A percentile compares a stretch with the other conserved stretches of the same genome.
phyloP scores from a whole-genome alignment of 2,329 filamentous ascomycete genomes.

The Colletotrichum simmondsii region DNA sequence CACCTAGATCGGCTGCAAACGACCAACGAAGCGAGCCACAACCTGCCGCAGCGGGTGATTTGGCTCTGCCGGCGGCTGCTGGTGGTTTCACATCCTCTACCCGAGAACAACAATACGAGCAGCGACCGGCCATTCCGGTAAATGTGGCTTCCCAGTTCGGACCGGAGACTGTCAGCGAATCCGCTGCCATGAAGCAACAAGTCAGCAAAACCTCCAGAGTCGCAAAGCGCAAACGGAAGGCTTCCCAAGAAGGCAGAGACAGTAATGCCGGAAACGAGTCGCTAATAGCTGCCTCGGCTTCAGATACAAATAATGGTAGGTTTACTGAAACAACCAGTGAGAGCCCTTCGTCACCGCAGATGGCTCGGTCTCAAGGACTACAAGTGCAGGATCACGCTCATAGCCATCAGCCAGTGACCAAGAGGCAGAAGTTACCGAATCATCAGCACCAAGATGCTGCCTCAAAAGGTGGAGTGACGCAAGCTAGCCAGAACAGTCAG shows the following conservation, averaged over 20 bases:
- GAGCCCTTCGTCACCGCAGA: background rate
- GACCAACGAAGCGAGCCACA: background rate
- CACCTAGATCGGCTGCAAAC: background rate
- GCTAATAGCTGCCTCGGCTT: background rate
- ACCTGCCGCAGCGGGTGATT: background rate
- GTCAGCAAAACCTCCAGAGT: background rate
- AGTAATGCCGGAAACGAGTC: background rate
- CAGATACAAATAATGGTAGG: background rate
- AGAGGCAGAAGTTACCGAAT: conserved; percentile 5
- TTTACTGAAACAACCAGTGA: background rate
- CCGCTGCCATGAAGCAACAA: background rate
- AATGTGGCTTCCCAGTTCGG: background rate
- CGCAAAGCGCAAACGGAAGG: conserved; percentile 13
- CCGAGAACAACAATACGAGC: background rate
- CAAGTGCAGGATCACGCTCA: background rate
- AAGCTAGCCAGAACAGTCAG: background rate
- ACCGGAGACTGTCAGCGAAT: background rate
- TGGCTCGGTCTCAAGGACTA: background rate
- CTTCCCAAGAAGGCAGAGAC: background rate
- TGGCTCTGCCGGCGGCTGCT: background rate
- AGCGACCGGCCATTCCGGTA: background rate
- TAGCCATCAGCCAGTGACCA: background rate
- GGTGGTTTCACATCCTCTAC: background rate
- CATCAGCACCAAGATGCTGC: background rate
- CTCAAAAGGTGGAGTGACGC: background rate